These are phyloP conservation scores for Nicotiana noctiflora DNA, from an alignment of 257 asterid species.

Conservation along the genomic window DNA sequence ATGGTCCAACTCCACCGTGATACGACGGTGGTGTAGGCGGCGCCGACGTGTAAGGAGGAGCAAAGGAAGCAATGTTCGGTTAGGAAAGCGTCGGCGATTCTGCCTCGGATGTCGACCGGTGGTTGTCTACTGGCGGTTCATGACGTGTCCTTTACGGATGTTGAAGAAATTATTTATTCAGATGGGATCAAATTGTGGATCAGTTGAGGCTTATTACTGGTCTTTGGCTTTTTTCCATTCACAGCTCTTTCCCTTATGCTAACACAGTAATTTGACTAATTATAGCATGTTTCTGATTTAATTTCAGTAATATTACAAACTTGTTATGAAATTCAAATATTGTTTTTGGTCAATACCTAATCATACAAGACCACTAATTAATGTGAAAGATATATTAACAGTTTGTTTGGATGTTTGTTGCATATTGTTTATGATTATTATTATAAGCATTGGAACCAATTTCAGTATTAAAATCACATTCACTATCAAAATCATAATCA, in stretches of 20 bases:
- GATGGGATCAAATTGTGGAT: constrained; percentile 34
- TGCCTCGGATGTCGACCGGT: constrained; percentile 42
- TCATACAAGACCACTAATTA: no score
- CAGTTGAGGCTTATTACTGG: constrained; percentile 50
- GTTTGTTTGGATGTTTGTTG: no score
- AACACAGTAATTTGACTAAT: neutral
- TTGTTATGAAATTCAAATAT: no score
- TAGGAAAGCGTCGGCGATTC: constrained; percentile 59
- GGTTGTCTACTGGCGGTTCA: constrained; percentile 47
- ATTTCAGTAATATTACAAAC: neutral
- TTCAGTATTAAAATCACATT: no score
- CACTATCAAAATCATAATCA: no score
- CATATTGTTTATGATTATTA: no score
- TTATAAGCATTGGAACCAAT: no score
- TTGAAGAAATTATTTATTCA: constrained; percentile 41
- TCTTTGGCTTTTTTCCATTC: constrained; percentile 56
- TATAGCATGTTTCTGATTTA: neutral
- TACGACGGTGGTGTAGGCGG: constrained; percentile 35
- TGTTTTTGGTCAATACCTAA: no score
- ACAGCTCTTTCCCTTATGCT: constrained; percentile 50
- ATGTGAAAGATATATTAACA: no score
- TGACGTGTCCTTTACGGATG: constrained; percentile 34
- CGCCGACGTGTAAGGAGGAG: constrained; percentile 37
- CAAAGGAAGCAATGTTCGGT: constrained; percentile 35
- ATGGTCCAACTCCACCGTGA: constrained; percentile 37